These are phyloP conservation scores for Neurospora sp. DNA, from an alignment of 495 filamentous ascomycete genomes.

Conservation along the genomic window DNA sequence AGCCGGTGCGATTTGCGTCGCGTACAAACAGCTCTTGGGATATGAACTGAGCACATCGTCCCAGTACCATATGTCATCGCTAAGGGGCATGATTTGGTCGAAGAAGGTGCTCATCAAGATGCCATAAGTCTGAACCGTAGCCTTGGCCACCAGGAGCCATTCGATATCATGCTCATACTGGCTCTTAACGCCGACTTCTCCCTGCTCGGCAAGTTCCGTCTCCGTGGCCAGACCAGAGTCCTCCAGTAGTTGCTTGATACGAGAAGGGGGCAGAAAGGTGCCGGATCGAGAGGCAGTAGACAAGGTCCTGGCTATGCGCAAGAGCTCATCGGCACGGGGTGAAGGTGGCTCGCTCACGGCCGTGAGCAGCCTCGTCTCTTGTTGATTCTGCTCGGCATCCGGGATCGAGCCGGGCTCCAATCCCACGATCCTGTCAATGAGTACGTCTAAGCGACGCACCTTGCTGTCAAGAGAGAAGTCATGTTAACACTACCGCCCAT, in stretches of 20 bases:
- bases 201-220: slow-evolving; percentile 5
- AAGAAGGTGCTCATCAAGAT: slow-evolving; percentile 61
- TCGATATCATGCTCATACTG: slow-evolving; percentile 63
- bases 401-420: slow-evolving; percentile 19
- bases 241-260: slow-evolving; percentile 49
- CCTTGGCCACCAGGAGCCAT: slow-evolving; percentile 83
- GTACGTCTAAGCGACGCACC: slow-evolving; percentile 64
- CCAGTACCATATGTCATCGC: slow-evolving; percentile 88
- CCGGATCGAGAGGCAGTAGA: slow-evolving; percentile 54
- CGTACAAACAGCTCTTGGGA: slow-evolving; percentile 62
- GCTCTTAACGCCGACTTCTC: slow-evolving; percentile 17
- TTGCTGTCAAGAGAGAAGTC: slow-evolving; percentile 44
- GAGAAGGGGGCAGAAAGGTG: slow-evolving; percentile 37
- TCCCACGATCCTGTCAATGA: slow-evolving; percentile 59
- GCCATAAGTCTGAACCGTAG: slow-evolving; percentile 75
- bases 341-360: slow-evolving; percentile 19
- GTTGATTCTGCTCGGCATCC: slow-evolving; percentile 8
- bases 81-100: slow-evolving; percentile 68
- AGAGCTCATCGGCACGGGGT: slow-evolving; percentile 41
- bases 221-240: slow-evolving; percentile 38
- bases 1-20: slow-evolving; percentile 69
- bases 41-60: slow-evolving; percentile 69
- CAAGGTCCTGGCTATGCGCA: slow-evolving; percentile 56
- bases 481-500: not conserved
- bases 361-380: not conserved